A percentile compares a stretch with the other conserved stretches of the same genome.
Evolutionary conservation across 2,329 filamentous ascomycete species (phyloP).

Genomic region (Capronia epimyces): DNA sequence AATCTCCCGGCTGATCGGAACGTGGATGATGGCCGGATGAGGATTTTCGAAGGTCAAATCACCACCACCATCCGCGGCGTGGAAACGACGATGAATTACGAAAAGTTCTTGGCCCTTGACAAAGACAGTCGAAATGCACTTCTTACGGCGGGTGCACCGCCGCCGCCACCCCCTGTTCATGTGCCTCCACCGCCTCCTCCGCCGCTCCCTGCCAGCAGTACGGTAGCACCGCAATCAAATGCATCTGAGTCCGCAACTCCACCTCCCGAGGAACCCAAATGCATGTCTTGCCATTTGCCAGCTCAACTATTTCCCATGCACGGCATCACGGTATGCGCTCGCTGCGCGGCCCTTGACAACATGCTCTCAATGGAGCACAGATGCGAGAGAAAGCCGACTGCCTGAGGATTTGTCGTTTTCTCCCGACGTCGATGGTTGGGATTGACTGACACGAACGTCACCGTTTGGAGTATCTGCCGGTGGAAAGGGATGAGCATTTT

Average conservation of each 20-base stretch:
- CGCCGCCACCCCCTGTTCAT: not conserved
- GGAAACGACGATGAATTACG: slow-evolving; percentile 12
- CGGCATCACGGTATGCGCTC: not conserved
- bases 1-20: not conserved
- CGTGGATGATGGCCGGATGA: slow-evolving; percentile 2
- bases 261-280: not conserved
- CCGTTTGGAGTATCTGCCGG: too few species aligned
- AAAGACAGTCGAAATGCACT: slow-evolving; percentile 7
- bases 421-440: not conserved
- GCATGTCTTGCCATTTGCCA: not conserved
- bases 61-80: slow-evolving; percentile 10
- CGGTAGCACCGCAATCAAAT: slow-evolving; percentile 8
- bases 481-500: too few species aligned
- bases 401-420: not conserved
- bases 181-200: slow-evolving; percentile 1
- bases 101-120: slow-evolving; percentile 9
- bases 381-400: not conserved
- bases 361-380: not conserved
- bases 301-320: not conserved
- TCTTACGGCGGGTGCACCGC: slow-evolving; percentile 4
- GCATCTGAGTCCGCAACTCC: not conserved
- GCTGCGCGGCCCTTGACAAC: not conserved
- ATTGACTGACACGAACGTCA: too few species aligned
- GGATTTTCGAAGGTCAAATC: slow-evolving; percentile 7
- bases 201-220: not conserved